Percentiles rank a stretch among this genome's conserved stretches.
These are phyloP conservation scores for Cochlearia excelsa DNA, from an alignment of 345 rosid genomes.

Conservation along the genomic window DNA sequence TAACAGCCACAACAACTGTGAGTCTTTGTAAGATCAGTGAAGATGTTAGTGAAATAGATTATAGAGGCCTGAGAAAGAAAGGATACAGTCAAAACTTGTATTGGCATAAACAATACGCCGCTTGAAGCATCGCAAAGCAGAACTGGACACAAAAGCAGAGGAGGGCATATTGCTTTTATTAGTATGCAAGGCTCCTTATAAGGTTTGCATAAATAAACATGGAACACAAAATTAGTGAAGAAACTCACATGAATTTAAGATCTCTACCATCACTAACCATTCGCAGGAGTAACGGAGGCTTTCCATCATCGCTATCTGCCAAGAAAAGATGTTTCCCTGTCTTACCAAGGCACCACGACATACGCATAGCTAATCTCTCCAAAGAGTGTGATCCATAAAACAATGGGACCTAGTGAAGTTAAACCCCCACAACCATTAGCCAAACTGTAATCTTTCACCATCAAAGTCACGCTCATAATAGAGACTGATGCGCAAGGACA, in stretches of 20 bases:
- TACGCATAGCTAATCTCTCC: slow-evolving; percentile 57
- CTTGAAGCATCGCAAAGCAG: slow-evolving; percentile 77
- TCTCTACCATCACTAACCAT: slow-evolving; percentile 65
- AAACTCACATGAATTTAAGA: slow-evolving; percentile 79
- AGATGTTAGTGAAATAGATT: not conserved
- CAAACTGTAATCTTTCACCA: not conserved
- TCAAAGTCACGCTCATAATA: too few relatives aligned
- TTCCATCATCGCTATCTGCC: slow-evolving; percentile 54
- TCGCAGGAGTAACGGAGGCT: slow-evolving; percentile 72
- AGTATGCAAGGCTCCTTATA: not conserved
- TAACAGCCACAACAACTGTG: slow-evolving; percentile 3
- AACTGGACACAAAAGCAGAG: slow-evolving; percentile 47
- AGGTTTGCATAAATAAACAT: not conserved
- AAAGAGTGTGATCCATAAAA: slow-evolving; percentile 59
- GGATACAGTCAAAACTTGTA: slow-evolving; percentile 79
- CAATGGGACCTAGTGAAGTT: slow-evolving; percentile 56
- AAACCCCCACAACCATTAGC: slow-evolving; percentile 9
- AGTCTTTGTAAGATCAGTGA: not conserved
- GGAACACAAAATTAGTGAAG: slow-evolving; percentile 4
- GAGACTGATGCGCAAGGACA: not conserved
- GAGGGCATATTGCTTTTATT: not conserved
- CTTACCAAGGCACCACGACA: slow-evolving; percentile 70
- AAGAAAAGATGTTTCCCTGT: slow-evolving; percentile 82
- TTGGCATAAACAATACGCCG: slow-evolving; percentile 80
- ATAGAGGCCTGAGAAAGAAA: slow-evolving; percentile 11